phyloP scores from a whole-genome alignment of 139 green algal species.

The Picochlorum sp. region DNA sequence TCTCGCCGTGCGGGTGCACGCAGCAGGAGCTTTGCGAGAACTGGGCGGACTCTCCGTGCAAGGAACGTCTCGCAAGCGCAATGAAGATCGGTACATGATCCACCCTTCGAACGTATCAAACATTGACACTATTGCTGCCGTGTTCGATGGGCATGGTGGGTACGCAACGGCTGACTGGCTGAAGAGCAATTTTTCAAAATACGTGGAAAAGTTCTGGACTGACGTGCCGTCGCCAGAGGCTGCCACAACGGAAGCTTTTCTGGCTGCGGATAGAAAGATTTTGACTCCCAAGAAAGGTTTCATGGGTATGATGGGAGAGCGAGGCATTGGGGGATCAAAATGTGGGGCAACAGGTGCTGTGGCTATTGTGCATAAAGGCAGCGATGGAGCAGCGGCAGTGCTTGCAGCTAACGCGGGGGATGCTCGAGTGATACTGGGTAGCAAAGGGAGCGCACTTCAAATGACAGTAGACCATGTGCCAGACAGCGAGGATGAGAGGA shows the following conservation, averaged over 20 bases:
- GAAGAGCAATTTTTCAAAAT: slow-evolving; percentile 41
- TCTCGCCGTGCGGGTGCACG: background rate
- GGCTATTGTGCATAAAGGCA: slow-evolving; percentile 30
- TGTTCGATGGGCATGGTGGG: slow-evolving; percentile 55
- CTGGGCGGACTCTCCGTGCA: slow-evolving; percentile 3
- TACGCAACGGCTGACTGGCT: slow-evolving; percentile 66
- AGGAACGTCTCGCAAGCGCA: slow-evolving; percentile 29
- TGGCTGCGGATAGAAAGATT: slow-evolving; percentile 30
- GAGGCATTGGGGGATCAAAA: slow-evolving; percentile 81
- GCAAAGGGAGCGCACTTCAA: slow-evolving; percentile 48
- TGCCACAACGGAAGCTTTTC: slow-evolving; percentile 32
- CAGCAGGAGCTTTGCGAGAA: slow-evolving; percentile 1
- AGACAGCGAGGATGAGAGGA: slow-evolving; percentile 63
- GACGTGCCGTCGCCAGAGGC: slow-evolving; percentile 20
- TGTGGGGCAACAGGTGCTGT: slow-evolving; percentile 71
- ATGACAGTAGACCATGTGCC: slow-evolving; percentile 86
- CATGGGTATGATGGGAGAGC: slow-evolving; percentile 70
- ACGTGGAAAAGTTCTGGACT: slow-evolving; percentile 53
- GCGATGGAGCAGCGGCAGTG: background rate
- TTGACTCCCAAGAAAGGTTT: slow-evolving; percentile 60
- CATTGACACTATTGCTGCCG: slow-evolving; percentile 25
- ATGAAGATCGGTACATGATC: slow-evolving; percentile 28
- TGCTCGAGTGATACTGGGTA: slow-evolving; percentile 47
- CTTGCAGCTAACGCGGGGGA: slow-evolving; percentile 88
- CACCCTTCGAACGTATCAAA: background rate